Base-by-base conservation (phyloP, 805 yeast genomes). In the Wickerhamiella occidentalis region DNA sequence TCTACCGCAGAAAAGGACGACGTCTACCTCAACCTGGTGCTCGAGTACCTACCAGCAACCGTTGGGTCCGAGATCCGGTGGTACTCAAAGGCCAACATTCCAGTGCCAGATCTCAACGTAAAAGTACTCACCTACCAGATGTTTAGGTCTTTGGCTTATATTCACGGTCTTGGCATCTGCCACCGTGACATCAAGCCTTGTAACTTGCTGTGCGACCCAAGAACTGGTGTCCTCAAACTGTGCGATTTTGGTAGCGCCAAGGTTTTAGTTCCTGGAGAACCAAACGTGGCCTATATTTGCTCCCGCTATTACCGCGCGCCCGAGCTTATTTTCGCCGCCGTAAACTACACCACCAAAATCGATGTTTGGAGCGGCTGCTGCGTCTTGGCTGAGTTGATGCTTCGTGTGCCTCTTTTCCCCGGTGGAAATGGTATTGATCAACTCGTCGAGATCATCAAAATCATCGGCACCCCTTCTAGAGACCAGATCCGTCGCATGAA, bases 311-410 rank as follows among this genome's bases (percentile, higher is more conserved):
- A 92, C 68, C 74, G 98, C 51, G 98, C 98, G 6, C 98, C 98
- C 0, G 98, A 92, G 67, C 77, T 92, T 58, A 92, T 92, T 53
- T 92, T 92, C 70, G 98, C 97, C 17, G 95, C 97, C 12, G 83
- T 95, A 23, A 85, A 88, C 66, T 92, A 92, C 67, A 86, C 97
- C 6, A 87, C 96, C 26, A 88, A 90, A 65, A 92, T 92, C 56
- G 98, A 92, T 64, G 78, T 92, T 44, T 92, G 98, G 98, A 85
- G 95, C 12, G 86, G 94, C 12, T 96, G 95, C 18, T 92, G 98
- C 70, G 98, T 92, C 19, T 87, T 92, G 85, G 97, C 97, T 3
- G 98, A 92, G 68, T 71, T 92, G 60, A 78, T 88, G 55, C 74
- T 92, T 51, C 97, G 98, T 15, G 96, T 87, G 64, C 98, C 98